Evolutionary conservation across 2,329 filamentous ascomycete genomes (phyloP).

Genomic region (Beauveria rudraprayagi): DNA sequence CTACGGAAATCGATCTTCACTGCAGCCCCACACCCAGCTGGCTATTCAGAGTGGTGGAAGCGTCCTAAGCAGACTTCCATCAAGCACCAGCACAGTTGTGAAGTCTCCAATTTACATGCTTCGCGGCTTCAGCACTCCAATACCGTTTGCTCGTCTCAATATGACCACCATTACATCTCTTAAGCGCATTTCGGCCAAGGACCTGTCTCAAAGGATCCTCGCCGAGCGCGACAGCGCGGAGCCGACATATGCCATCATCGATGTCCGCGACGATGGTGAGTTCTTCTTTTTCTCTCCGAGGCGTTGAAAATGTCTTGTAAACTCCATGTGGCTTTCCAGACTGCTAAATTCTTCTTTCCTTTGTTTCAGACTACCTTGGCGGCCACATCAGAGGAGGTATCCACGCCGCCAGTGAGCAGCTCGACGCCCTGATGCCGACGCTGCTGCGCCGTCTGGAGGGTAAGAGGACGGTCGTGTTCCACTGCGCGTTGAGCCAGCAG

Average conservation of each 20-base stretch:
- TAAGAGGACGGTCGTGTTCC: conserved; percentile 83
- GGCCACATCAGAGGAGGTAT: conserved; percentile 75
- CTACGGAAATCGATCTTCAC: too few species aligned
- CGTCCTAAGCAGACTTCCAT: neutral
- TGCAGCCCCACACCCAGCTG: too few species aligned
- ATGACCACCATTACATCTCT: conserved; percentile 3
- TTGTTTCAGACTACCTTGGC: conserved; percentile 66
- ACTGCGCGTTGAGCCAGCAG: conserved; percentile 88
- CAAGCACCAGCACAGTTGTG: neutral
- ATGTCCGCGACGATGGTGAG: conserved; percentile 77
- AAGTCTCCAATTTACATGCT: neutral
- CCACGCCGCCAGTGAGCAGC: conserved; percentile 64
- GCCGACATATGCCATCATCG: conserved; percentile 62
- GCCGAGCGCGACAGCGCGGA: conserved; percentile 33
- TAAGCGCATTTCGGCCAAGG: conserved; percentile 57
- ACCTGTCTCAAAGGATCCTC: conserved; percentile 59
- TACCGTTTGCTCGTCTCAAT: neutral
- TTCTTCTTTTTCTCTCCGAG: neutral
- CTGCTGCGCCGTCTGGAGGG: conserved; percentile 70
- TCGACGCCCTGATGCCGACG: conserved; percentile 72
- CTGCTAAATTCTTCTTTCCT: neutral
- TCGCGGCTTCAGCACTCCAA: neutral
- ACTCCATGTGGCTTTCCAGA: neutral
- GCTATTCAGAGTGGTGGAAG: neutral
- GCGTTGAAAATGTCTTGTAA: neutral